Evolutionary conservation across 768 basidiomycete species (phyloP).

Genomic region (Mycena capillaripes): DNA sequence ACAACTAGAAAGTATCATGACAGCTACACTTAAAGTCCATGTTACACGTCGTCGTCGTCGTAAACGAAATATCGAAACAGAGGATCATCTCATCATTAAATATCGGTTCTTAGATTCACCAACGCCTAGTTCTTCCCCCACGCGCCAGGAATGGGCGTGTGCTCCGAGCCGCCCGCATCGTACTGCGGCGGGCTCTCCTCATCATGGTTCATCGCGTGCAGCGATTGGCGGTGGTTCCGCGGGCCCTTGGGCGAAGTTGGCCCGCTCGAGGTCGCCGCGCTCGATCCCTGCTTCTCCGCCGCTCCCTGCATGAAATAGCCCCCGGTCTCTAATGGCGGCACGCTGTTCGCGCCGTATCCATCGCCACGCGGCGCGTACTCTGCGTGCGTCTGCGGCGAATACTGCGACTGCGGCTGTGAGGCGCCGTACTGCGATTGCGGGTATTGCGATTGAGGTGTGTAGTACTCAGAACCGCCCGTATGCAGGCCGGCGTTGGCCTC

Average conservation of each 20-base stretch:
- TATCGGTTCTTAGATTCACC: too few relatives aligned
- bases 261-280: background rate
- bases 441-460: conserved; percentile 47
- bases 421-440: conserved; percentile 26
- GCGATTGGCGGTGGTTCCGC: conserved; percentile 34
- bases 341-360: conserved; percentile 64
- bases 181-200: conserved; percentile 78
- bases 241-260: conserved; percentile 35
- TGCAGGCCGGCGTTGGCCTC: conserved; percentile 18
- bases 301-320: conserved; percentile 24
- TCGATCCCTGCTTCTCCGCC: conserved; percentile 25
- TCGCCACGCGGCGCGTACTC: conserved; percentile 63
- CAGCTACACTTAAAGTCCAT: conserved; percentile 29
- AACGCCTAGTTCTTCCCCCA: conserved; percentile 63
- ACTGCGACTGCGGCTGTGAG: conserved; percentile 35
- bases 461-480: conserved; percentile 40
- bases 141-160: conserved; percentile 61
- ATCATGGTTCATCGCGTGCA: conserved; percentile 36
- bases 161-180: conserved; percentile 63
- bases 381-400: conserved; percentile 54
- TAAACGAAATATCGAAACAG: background rate
- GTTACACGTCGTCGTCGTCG: conserved; percentile 9
- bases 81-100: too few relatives aligned
- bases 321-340: conserved; percentile 50
- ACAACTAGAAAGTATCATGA: conserved; percentile 9